A percentile compares a stretch with the other conserved stretches of the same genome.
Evolutionary conservation across 495 filamentous ascomycete species (phyloP).

Genomic region (Xylaria cubensis): DNA sequence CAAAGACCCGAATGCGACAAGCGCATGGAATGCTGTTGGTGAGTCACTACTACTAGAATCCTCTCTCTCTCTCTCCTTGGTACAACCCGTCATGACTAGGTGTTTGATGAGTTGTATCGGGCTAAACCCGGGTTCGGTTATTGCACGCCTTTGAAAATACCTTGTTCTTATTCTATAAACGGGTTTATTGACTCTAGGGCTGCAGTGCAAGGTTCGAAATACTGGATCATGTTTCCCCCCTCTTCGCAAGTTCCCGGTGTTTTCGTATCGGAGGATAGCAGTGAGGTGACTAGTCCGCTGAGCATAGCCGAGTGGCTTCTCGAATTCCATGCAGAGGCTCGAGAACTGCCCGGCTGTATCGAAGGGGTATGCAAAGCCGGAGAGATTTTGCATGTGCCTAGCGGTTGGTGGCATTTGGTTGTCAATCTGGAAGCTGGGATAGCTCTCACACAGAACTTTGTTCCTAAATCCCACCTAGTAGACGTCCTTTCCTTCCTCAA

Average conservation of each 20-base stretch:
- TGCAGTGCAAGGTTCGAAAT: slow-evolving; percentile 80
- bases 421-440: slow-evolving; percentile 85
- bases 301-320: slow-evolving; percentile 97
- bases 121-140: not conserved
- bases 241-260: slow-evolving; percentile 75
- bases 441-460: slow-evolving; percentile 96
- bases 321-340: slow-evolving; percentile 87
- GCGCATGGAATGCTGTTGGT: slow-evolving; percentile 92
- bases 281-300: slow-evolving; percentile 92
- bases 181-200: not conserved
- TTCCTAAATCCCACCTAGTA: slow-evolving; percentile 75
- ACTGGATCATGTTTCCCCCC: slow-evolving; percentile 92
- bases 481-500: slow-evolving; percentile 82
- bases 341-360: slow-evolving; percentile 75
- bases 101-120: not conserved
- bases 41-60: slow-evolving; percentile 21
- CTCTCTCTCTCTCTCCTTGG: not conserved
- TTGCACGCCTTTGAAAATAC: not conserved
- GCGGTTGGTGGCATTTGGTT: slow-evolving; percentile 96
- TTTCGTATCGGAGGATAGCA: slow-evolving; percentile 88
- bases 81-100: not conserved
- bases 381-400: slow-evolving; percentile 91
- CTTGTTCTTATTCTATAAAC: not conserved
- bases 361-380: slow-evolving; percentile 89
- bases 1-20: slow-evolving; percentile 74